phyloP scores from a whole-genome alignment of 176 grass and related monocot species.

The Avena eriantha region DNA sequence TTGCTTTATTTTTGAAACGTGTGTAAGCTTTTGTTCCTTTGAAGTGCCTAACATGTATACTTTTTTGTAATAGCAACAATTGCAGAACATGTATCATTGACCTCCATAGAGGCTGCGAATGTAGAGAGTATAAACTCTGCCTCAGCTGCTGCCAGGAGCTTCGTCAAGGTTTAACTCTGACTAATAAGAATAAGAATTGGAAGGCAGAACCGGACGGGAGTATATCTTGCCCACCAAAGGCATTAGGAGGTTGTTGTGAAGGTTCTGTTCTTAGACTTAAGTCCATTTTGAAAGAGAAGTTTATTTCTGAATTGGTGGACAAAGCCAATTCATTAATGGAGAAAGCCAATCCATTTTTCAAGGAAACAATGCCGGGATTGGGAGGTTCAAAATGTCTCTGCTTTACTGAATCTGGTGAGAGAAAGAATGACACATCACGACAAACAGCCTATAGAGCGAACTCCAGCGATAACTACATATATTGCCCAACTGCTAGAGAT shows the following conservation, averaged over 20 bases:
- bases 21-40: slow-evolving; percentile 8
- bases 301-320: slow-evolving; percentile 44
- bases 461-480: slow-evolving; percentile 69
- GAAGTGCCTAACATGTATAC: slow-evolving; percentile 30
- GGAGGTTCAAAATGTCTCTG: slow-evolving; percentile 50
- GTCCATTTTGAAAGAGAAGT: slow-evolving; percentile 51
- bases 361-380: background rate
- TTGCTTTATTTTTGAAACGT: slow-evolving; percentile 13
- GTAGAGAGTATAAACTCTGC: slow-evolving; percentile 67
- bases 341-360: background rate
- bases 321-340: slow-evolving; percentile 42
- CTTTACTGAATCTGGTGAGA: slow-evolving; percentile 38
- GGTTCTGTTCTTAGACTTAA: slow-evolving; percentile 58
- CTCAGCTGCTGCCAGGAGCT: slow-evolving; percentile 70
- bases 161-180: slow-evolving; percentile 41
- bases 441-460: slow-evolving; percentile 52
- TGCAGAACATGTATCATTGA: slow-evolving; percentile 84
- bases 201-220: slow-evolving; percentile 44
- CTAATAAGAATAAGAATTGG: slow-evolving; percentile 37
- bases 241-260: slow-evolving; percentile 58
- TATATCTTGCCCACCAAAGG: slow-evolving; percentile 75
- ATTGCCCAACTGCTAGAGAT: slow-evolving; percentile 65
- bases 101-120: slow-evolving; percentile 69
- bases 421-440: slow-evolving; percentile 1
- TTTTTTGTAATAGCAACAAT: slow-evolving; percentile 56